phyloP scores from a whole-genome alignment of 176 grass and related monocot species.

The Musa itinerans region DNA sequence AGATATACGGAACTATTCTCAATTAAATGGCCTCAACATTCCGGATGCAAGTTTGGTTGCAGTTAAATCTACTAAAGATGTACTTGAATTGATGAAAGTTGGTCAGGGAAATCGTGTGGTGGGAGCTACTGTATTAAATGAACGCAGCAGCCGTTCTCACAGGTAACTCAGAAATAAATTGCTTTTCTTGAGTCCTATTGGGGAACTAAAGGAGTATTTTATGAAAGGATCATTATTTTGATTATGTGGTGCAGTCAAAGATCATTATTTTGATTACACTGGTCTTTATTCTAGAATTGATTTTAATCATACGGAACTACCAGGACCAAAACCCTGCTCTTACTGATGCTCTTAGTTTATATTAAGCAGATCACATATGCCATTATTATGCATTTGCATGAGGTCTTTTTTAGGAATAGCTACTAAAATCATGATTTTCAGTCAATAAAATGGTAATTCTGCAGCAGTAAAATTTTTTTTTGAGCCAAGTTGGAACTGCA shows the following conservation, averaged over 20 bases:
- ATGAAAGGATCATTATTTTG: not conserved
- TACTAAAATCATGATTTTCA: not conserved
- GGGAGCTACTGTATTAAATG: constrained; percentile 75
- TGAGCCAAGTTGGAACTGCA: too few species aligned
- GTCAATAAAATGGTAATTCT: too few species aligned
- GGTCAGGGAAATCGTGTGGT: constrained; percentile 57
- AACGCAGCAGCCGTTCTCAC: constrained; percentile 90
- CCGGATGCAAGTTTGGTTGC: constrained; percentile 71
- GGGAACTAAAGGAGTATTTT: not conserved
- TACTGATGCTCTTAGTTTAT: too few species aligned
- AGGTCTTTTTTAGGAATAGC: not conserved
- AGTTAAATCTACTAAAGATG: constrained; percentile 68
- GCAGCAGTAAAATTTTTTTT: too few species aligned
- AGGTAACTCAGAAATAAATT: constrained; percentile 36
- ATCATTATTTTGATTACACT: not conserved
- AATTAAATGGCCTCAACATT: constrained; percentile 79
- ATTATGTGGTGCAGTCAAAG: not conserved
- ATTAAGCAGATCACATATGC: too few species aligned
- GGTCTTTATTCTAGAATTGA: too few species aligned
- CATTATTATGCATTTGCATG: not conserved
- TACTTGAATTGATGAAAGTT: constrained; percentile 81
- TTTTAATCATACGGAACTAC: too few species aligned
- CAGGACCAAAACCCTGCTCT: too few species aligned
- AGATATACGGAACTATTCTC: constrained; percentile 88
- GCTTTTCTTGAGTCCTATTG: not conserved